These are phyloP conservation scores for Onygenales sp. DNA, from an alignment of 2,329 filamentous ascomycete species.

Conservation along the genomic window DNA sequence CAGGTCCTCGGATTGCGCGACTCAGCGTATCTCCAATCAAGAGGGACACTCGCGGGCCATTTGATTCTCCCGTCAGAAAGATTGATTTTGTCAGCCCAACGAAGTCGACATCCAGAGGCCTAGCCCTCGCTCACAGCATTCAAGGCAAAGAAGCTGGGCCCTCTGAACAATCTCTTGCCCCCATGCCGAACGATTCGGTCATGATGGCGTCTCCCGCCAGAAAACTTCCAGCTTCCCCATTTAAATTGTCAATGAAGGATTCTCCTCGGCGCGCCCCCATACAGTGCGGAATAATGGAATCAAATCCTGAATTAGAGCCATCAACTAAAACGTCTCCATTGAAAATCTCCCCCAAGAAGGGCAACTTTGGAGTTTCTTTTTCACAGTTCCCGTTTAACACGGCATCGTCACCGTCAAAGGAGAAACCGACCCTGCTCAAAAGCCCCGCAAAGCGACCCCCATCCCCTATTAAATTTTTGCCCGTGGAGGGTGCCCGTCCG, in stretches of 20 bases:
- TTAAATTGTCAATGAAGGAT: conserved; percentile 32
- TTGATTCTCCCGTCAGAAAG: conserved; percentile 28
- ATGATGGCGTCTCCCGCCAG: conserved; percentile 37
- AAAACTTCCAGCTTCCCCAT: conserved; percentile 35
- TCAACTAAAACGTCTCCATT: conserved; percentile 24
- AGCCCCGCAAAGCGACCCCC: conserved; percentile 35
- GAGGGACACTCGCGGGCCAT: conserved; percentile 16
- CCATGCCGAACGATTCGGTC: conserved; percentile 20
- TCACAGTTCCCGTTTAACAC: conserved; percentile 24
- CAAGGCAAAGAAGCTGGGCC: neutral
- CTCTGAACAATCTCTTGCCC: neutral
- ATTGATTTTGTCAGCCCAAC: conserved; percentile 25
- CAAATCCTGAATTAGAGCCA: conserved; percentile 3
- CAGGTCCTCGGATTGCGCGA: conserved; percentile 24
- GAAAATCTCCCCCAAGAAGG: conserved; percentile 36
- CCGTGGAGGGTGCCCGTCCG: too few species aligned
- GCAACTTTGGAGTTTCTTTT: conserved; percentile 27
- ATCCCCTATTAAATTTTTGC: conserved; percentile 29
- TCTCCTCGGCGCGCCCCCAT: conserved; percentile 29
- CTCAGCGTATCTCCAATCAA: conserved; percentile 26
- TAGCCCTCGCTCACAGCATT: too few species aligned
- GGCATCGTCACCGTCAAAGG: conserved; percentile 26
- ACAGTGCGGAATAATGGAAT: conserved; percentile 14
- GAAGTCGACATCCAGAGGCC: neutral
- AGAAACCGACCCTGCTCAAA: conserved; percentile 28